Base-by-base conservation (phyloP, 805 yeast genomes). In the Starmerella etchellsii region DNA sequence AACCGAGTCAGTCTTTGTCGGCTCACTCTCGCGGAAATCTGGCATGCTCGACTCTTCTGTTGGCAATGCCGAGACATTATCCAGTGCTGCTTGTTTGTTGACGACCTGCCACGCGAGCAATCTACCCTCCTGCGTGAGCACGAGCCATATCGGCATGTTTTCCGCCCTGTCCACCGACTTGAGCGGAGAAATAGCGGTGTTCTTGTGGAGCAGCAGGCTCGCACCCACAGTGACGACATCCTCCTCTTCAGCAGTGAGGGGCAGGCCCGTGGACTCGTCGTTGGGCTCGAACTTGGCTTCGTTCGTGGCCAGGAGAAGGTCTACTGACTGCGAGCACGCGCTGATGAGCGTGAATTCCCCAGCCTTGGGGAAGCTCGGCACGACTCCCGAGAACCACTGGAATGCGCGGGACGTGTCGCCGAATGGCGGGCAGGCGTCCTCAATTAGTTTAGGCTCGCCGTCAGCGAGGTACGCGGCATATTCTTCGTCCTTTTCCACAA, bases 71-170 rank as follows among this genome's bases (percentile, higher is more conserved):
- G 10, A 8, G n/a, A 21, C 26, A 9, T 28, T 18, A 3, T 9
- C 16, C 16, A 13, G 9, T 14, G 28, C 28, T 3, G 39, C 39
- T 4, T 22, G 8, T 13, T 22, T 28, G 31, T 32, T 40, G 15
- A 19, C 49, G 9, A 53, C 28, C 19, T 36, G 16, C 54, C 54
- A 51, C 14, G 47, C 55, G 1, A 48, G 31, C 3, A 53, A 8
- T 3, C 40, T 19, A 3, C 57, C 56, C 31, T 41, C 48, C 25
- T 51, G 51, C 5, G 51, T 46, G 15, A 53, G 37, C 1, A 50
- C 37, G 19, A 48, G 41, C 43, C 44, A 33, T 2, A 53, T 16
- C 1, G 57, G 57, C 22, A 43, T 7, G 3, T 42, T 26, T 2
- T 18, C 9, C 14, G 40, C 34, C 19, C 24, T 19, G 8, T 46